Base-by-base conservation (phyloP, 306 rosid genomes). In the Vigna angularis region DNA sequence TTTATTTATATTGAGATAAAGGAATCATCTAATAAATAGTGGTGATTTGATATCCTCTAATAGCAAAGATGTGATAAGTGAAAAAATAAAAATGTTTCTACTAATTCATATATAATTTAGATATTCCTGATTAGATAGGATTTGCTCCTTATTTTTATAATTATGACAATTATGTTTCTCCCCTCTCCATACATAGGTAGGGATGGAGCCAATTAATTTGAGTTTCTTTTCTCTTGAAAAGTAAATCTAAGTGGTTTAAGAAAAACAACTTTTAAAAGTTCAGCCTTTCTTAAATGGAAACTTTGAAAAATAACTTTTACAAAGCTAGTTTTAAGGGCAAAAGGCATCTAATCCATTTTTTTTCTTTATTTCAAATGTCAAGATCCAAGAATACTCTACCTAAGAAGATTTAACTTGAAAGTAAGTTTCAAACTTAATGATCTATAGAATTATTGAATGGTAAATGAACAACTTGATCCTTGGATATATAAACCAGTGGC, bases 181-280 rank as follows among this genome's bases (percentile, higher is more conserved):
- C n/a, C 9, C 72, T 74, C 67, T 69, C 7, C 70, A 56, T 67
- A 66, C 51, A 68, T 69, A 12, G 66, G 14, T 22, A 56, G 30
- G 16, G 32, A 1, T 20, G 22, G 13, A 5, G 13, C 62, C 32
- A 20, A 1, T 20, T 56, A 20, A 56, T 22, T 56, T 56, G 32
- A 10, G 6, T 5, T 56, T 20, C 15, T 56, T 56, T 56, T 10
- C 56, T 22, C 7, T 28, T 20, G 22, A 20, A 18, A 53, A 8
- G 28, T 18, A 26, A 53, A 53, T 8, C 59, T 18, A 53, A 56
- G 24, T 9, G 13, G 22, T 56, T 20, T 56, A 56, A 56, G 24
- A 18, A 53, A 17, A 18, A 53, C 7, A 34, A 18, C 26, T 18
- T 53, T 53, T 7, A 18, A 17, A 53, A 16, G 6, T 15, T 17